Evolutionary conservation across 345 rosid species (phyloP), one percentile per base, ranked within the genome.

Genomic region (Gossypium arboreum): DNA sequence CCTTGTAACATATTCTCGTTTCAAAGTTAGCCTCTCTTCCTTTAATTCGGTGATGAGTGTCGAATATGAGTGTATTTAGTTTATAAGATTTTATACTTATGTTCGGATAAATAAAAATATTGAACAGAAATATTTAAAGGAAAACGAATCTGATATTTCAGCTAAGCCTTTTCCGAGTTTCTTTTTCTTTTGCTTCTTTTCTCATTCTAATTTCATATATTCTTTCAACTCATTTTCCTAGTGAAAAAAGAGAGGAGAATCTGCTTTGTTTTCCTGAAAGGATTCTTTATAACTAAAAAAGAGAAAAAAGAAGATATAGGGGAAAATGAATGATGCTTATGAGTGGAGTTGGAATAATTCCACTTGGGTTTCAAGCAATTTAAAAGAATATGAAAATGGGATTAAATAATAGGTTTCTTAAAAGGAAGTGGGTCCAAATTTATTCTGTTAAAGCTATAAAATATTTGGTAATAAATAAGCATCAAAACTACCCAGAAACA

Each of bases 341-440:
- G 34, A 68, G 55, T 24, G 55, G 41, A 68, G 55, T 20, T 45
- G 39, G 72, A 68, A 68, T 68, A 24, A 47, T 47, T 68, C 72
- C 34, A 47, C 55, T 22, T 68, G 61, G 24, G 34, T 69, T 27
- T 6, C 58, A 70, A 70, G 73, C 73, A 51, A 70, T 11, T 70
- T 27, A 27, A 51, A 70, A 25, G 11, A 48, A 68, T 12, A 5
- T 29, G 39, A 29, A 29, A 4, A 29, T 24, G 39, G 56, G 7
- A 47, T 47, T 41, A 68, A 47, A 24, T 64, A n/a, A 63, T 41
- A 41, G 16, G 16, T 60, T 59, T 29, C 43, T 7, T 15, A 61
- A 29, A 61, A 44, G 66, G 66, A 29, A 61, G 41, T 63, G 71
- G 55, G 71, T 65, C 50, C 69, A 60, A 13, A 60, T 60, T 60